A percentile compares a stretch with the other conserved stretches of the same genome.
Evolutionary conservation across 768 basidiomycete species (phyloP).

Genomic region (Mycena rebaudengoi): DNA sequence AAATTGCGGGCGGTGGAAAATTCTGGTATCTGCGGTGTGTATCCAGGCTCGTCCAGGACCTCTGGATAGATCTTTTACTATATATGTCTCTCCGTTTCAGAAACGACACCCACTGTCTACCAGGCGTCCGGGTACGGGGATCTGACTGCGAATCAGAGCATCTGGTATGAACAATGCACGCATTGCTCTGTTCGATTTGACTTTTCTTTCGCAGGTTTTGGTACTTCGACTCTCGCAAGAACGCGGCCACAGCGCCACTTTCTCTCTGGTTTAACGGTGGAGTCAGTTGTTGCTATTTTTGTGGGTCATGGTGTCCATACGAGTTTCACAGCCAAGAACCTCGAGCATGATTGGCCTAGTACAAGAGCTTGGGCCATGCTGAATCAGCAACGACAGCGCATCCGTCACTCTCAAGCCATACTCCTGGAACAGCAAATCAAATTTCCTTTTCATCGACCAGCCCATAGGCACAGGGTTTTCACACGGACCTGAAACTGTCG

Average conservation of each 20-base stretch:
- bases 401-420: constrained; percentile 58
- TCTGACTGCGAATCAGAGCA: constrained; percentile 22
- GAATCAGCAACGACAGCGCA: constrained; percentile 62
- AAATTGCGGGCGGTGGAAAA: too few relatives aligned
- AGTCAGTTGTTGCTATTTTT: too few relatives aligned
- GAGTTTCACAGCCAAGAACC: constrained; percentile 64
- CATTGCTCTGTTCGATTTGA: background rate
- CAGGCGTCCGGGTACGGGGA: too few relatives aligned
- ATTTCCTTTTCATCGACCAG: constrained; percentile 71
- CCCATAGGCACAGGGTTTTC: constrained; percentile 74
- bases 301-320: too few relatives aligned
- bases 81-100: background rate
- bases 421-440: constrained; percentile 67
- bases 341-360: constrained; percentile 73
- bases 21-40: too few relatives aligned
- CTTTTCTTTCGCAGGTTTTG: constrained; percentile 61
- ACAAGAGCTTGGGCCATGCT: constrained; percentile 82
- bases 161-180: background rate
- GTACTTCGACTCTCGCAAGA: constrained; percentile 71
- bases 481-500: constrained; percentile 57
- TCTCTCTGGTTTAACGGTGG: constrained; percentile 75
- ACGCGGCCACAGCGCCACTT: constrained; percentile 67
- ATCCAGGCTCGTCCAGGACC: too few relatives aligned
- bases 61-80: too few relatives aligned
- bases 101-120: constrained; percentile 18